Evolutionary conservation across 169 alveolate species (phyloP).

Genomic region (Plasmodium billcollinsi): DNA sequence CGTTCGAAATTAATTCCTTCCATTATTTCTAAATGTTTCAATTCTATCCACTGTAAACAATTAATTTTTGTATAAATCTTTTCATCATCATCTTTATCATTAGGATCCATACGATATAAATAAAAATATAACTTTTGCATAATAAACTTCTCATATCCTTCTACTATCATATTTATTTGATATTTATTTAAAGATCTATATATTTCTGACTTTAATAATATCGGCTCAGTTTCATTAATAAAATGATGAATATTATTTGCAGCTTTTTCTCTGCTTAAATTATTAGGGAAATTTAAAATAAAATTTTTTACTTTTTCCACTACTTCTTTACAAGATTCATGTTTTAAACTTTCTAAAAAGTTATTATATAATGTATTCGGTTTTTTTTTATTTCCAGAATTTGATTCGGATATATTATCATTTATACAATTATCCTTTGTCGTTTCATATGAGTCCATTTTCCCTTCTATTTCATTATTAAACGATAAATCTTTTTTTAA

Average conservation of each 20-base stretch:
- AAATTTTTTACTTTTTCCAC: conserved; percentile 81
- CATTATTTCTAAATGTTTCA: conserved; percentile 79
- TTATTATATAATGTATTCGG: conserved; percentile 84
- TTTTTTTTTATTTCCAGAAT: conserved; percentile 34
- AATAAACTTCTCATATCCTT: conserved; percentile 66
- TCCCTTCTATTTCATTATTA: neutral
- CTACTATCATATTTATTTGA: conserved; percentile 55
- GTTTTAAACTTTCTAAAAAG: conserved; percentile 85
- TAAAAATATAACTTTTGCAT: conserved; percentile 81
- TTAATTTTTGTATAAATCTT: conserved; percentile 79
- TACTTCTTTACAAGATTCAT: conserved; percentile 84
- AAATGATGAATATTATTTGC: conserved; percentile 83
- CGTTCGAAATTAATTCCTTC: conserved; percentile 46
- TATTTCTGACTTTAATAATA: conserved; percentile 51
- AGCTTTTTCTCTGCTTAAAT: conserved; percentile 81
- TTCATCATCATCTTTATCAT: conserved; percentile 83
- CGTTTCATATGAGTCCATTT: neutral
- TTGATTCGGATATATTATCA: conserved; percentile 9
- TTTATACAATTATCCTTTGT: neutral
- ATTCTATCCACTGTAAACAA: conserved; percentile 83
- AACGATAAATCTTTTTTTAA: neutral
- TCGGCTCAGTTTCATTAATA: conserved; percentile 54
- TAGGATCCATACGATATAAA: conserved; percentile 79
- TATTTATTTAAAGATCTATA: conserved; percentile 76
- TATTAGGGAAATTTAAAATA: conserved; percentile 65